phyloP scores from a whole-genome alignment of 148 eudicot species.

The Bassia scoparia region DNA sequence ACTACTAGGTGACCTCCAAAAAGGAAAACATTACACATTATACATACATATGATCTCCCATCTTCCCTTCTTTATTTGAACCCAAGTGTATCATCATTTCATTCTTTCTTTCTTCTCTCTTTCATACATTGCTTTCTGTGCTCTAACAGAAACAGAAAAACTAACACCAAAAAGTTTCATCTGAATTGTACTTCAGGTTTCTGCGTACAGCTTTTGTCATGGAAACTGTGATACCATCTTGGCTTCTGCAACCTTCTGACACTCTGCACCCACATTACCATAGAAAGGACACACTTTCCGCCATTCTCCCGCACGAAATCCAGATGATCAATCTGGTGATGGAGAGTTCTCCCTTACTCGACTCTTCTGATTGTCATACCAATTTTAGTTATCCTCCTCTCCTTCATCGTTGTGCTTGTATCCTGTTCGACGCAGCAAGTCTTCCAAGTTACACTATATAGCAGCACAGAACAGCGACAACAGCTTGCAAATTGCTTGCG shows the following conservation, averaged over 20 bases:
- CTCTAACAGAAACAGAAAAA: constrained; percentile 4
- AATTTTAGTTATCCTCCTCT: constrained; percentile 49
- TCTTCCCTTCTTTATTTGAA: background rate
- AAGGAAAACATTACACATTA: constrained; percentile 4
- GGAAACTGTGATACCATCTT: constrained; percentile 9
- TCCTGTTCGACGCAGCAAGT: constrained; percentile 59
- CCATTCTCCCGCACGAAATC: constrained; percentile 2
- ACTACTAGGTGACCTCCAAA: constrained; percentile 18
- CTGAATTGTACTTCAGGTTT: background rate
- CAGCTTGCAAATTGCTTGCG: constrained; percentile 31
- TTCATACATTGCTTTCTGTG: constrained; percentile 17
- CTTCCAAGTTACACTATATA: constrained; percentile 23
- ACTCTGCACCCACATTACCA: constrained; percentile 8
- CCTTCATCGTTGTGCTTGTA: constrained; percentile 39
- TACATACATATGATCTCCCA: background rate
- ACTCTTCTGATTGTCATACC: constrained; percentile 55
- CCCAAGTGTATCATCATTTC: background rate
- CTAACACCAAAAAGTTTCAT: background rate
- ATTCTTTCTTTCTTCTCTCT: background rate
- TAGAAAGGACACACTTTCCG: constrained; percentile 9
- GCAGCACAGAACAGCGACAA: constrained; percentile 24
- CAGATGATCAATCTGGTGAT: background rate
- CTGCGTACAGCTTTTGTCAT: constrained; percentile 15
- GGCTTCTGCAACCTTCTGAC: constrained; percentile 18
- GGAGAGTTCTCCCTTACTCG: constrained; percentile 30